A percentile compares a stretch with the other conserved stretches of the same genome.
Evolutionary conservation across 1,139 yeast genomes (phyloP).

Genomic region (Candida labiduridarum): DNA sequence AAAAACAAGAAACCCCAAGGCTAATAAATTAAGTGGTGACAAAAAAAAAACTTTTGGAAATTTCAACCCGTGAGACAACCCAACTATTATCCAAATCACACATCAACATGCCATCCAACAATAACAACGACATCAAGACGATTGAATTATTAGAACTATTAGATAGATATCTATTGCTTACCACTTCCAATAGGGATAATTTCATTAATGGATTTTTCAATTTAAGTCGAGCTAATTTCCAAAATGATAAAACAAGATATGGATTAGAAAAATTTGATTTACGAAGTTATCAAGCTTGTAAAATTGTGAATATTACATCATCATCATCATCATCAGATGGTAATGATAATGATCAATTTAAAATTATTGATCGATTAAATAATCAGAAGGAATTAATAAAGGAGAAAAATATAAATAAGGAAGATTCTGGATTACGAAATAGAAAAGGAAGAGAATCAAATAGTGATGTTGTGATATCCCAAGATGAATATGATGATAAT

Average conservation of each 20-base stretch:
- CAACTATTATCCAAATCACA: neutral
- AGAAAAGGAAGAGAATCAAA: constrained; percentile 6
- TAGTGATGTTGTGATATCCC: neutral
- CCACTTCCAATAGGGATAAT: constrained; percentile 21
- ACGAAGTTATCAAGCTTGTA: constrained; percentile 32
- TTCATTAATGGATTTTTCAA: constrained; percentile 36
- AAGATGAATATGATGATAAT: neutral
- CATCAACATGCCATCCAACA: neutral
- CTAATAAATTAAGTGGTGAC: neutral
- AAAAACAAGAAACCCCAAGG: neutral
- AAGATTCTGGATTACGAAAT: constrained; percentile 7
- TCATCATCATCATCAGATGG: constrained; percentile 3
- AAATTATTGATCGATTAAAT: constrained; percentile 17
- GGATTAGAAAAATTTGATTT: constrained; percentile 31
- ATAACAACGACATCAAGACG: constrained; percentile 17
- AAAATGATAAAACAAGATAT: constrained; percentile 18
- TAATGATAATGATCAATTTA: constrained; percentile 5
- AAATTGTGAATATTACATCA: constrained; percentile 16
- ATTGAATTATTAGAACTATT: constrained; percentile 27
- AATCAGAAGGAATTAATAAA: constrained; percentile 1
- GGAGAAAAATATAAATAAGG: constrained; percentile 2
- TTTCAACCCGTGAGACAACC: neutral
- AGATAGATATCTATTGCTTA: constrained; percentile 31
- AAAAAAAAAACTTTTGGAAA: neutral
- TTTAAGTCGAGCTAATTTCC: constrained; percentile 44